Percentiles rank a stretch among this genome's conserved stretches.
phyloP scores from a whole-genome alignment of 495 filamentous ascomycete genomes.

The Aspergillus homomorphus region DNA sequence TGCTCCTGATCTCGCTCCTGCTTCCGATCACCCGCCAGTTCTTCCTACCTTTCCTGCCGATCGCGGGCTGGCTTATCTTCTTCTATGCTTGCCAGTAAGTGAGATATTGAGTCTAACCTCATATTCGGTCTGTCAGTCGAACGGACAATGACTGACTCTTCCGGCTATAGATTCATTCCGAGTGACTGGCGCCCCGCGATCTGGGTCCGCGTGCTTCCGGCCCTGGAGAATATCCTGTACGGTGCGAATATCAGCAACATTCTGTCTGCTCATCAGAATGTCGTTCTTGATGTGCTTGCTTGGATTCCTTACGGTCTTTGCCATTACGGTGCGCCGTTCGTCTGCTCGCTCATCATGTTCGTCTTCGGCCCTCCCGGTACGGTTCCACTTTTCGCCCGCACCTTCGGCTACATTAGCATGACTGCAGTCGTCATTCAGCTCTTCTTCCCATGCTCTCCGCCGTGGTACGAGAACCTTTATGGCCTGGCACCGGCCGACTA shows the following conservation, averaged over 20 bases:
- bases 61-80: slow-evolving; percentile 79
- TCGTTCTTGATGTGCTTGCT: slow-evolving; percentile 77
- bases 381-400: slow-evolving; percentile 75
- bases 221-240: slow-evolving; percentile 96
- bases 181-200: slow-evolving; percentile 82
- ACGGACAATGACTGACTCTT: slow-evolving; percentile 20
- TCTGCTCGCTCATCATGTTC: slow-evolving; percentile 75
- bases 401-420: slow-evolving; percentile 91
- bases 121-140: neutral
- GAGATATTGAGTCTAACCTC: neutral
- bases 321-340: slow-evolving; percentile 78
- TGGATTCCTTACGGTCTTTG: slow-evolving; percentile 91
- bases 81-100: slow-evolving; percentile 90
- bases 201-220: slow-evolving; percentile 89
- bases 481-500: slow-evolving; percentile 89
- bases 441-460: slow-evolving; percentile 86
- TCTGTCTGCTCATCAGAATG: slow-evolving; percentile 79
- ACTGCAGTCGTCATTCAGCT: slow-evolving; percentile 81
- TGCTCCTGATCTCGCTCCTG: slow-evolving; percentile 66
- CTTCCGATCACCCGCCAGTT: slow-evolving; percentile 90
- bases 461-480: slow-evolving; percentile 92
- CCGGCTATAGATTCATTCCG: slow-evolving; percentile 67
- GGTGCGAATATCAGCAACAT: slow-evolving; percentile 95
- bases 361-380: slow-evolving; percentile 84
- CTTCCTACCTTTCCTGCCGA: slow-evolving; percentile 80